Evolutionary conservation across 345 rosid genomes (phyloP).

Genomic region (Cardamine resedifolia): DNA sequence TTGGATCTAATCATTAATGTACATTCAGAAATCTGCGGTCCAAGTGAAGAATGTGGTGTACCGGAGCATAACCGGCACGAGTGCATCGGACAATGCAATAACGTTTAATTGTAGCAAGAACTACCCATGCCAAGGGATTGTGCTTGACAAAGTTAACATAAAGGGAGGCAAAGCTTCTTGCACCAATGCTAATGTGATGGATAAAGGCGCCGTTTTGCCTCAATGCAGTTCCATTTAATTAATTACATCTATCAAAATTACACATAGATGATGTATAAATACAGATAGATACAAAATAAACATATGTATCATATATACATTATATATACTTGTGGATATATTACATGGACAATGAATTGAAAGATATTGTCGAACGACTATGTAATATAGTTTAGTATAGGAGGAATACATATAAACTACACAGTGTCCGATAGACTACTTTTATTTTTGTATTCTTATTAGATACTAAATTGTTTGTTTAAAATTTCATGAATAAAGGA

Average conservation of each 20-base stretch:
- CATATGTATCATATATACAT: neutral
- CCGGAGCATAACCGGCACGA: conserved; percentile 68
- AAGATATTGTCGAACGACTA: neutral
- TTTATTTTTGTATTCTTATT: neutral
- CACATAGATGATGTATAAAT: neutral
- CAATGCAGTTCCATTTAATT: conserved; percentile 39
- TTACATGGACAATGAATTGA: conserved; percentile 13
- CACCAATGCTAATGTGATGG: conserved; percentile 47
- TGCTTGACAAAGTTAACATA: conserved; percentile 51
- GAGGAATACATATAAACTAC: conserved; percentile 1
- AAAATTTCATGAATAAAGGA: neutral
- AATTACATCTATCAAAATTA: neutral
- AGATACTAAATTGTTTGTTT: conserved; percentile 3
- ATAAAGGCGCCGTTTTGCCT: conserved; percentile 55
- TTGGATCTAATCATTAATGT: conserved; percentile 1
- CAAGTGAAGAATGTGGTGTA: conserved; percentile 68
- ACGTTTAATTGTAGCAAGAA: conserved; percentile 62
- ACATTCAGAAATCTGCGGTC: conserved; percentile 63
- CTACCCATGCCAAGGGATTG: conserved; percentile 65
- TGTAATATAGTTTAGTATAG: neutral
- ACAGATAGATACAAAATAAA: conserved; percentile 3
- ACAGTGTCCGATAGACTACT: neutral
- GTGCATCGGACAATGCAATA: conserved; percentile 63
- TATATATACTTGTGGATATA: conserved; percentile 12
- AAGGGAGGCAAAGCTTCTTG: conserved; percentile 49